Conservation (phyloP, 139 green algal genomes). For the Haematococcus lacustris region DNA sequence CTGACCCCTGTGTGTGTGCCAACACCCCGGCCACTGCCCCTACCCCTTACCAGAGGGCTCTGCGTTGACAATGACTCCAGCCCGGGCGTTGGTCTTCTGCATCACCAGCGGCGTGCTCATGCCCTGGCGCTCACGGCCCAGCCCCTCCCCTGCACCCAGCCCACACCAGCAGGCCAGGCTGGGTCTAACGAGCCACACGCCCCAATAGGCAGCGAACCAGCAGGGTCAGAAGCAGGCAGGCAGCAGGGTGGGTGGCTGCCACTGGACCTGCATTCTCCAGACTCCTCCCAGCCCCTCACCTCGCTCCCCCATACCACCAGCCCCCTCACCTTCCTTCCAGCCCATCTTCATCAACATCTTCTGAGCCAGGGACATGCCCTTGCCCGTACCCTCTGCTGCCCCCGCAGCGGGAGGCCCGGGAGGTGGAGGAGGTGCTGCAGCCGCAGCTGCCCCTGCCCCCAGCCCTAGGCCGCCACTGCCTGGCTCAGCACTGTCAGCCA, state of each 20-base stretch:
- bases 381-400: constrained; percentile 12
- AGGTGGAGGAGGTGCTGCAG: constrained; percentile 13
- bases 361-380: constrained; percentile 65
- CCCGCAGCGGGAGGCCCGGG: not conserved
- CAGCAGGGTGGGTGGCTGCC: too few species aligned
- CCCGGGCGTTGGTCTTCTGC: constrained; percentile 60
- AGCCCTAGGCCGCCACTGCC: not conserved
- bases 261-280: too few species aligned
- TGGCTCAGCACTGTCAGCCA: constrained; percentile 6
- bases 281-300: too few species aligned
- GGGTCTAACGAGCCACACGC: not conserved
- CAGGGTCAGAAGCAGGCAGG: not conserved
- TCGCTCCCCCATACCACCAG: too few species aligned
- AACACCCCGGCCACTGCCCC: too few species aligned
- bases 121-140: constrained; percentile 55
- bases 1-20: too few species aligned
- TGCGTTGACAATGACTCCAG: constrained; percentile 70
- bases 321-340: constrained; percentile 81
- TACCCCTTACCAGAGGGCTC: not conserved
- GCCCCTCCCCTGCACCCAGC: constrained; percentile 18
- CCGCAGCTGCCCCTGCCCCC: constrained; percentile 3
- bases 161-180: not conserved
- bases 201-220: not conserved
- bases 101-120: constrained; percentile 82
- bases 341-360: constrained; percentile 95